Percentiles rank a stretch among this genome's conserved stretches.
Evolutionary conservation across 1,284 basidiomycete species (phyloP).

Genomic region (Ganoderma sp.): DNA sequence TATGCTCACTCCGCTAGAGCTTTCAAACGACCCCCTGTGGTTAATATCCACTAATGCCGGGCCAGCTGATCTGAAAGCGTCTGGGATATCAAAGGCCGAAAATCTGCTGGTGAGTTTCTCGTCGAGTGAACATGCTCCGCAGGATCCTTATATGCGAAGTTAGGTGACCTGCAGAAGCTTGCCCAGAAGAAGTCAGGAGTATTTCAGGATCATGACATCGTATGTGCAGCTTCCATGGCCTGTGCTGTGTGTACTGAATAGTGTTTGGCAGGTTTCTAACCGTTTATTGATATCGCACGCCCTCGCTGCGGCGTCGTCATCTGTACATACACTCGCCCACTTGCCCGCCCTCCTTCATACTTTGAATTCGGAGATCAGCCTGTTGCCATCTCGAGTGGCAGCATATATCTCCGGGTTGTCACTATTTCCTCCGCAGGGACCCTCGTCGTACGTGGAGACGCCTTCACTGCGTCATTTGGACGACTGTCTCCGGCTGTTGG

Average conservation of each 20-base stretch:
- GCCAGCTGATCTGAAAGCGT: constrained; percentile 49
- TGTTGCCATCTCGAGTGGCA: constrained; percentile 46
- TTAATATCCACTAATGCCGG: constrained; percentile 39
- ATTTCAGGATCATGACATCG: constrained; percentile 46
- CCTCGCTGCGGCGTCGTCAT: constrained; percentile 48
- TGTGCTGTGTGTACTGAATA: not conserved
- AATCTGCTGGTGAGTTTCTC: constrained; percentile 46
- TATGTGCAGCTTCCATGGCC: constrained; percentile 36
- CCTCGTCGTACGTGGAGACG: constrained; percentile 35
- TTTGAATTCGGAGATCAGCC: constrained; percentile 46
- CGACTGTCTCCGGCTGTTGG: constrained; percentile 64
- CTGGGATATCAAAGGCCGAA: constrained; percentile 56
- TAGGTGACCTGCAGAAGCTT: constrained; percentile 47
- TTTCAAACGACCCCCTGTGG: constrained; percentile 54
- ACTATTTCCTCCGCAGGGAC: constrained; percentile 42
- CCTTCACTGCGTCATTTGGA: constrained; percentile 56
- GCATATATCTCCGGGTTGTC: constrained; percentile 51
- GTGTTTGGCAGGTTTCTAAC: constrained; percentile 54
- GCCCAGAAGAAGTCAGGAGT: constrained; percentile 55
- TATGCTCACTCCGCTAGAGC: constrained; percentile 46
- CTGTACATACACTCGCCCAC: constrained; percentile 43
- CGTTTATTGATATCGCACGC: constrained; percentile 57
- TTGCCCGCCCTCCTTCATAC: constrained; percentile 42
- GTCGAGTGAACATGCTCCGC: not conserved
- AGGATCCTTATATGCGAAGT: constrained; percentile 38